Evolutionary conservation across 805 yeast species (phyloP), one percentile per base, ranked within the genome.

Genomic region (Metschnikowia reukaufii): DNA sequence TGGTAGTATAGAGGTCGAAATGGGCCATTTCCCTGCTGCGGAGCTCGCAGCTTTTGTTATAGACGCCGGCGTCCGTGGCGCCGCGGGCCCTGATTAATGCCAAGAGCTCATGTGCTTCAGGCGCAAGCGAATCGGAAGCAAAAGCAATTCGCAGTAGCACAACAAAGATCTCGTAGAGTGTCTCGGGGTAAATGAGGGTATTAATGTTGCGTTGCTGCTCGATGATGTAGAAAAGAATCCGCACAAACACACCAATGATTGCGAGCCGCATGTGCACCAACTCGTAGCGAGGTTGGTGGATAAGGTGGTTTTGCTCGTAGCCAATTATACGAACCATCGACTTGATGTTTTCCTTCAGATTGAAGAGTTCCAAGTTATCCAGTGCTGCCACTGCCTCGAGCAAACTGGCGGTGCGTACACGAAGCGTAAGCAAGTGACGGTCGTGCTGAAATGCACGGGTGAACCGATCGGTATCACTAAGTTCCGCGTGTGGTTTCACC

Each of bases 111-210:
- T 61, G 58, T 3, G 76, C 76, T 29, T 71, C 68, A 1, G 57
- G 46, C 2, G 72, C 59, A 3, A 77, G 61, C n/a, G 72, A 66
- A 29, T 70, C 75, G 6, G 74, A 62, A 13, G 78, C 74, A 54
- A 78, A 78, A 4, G 84, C 77, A 4, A 81, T 70, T 47, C 83
- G 61, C 70, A 80, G 74, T 16, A 82, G 59, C 2, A 76, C 69
- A 12, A 80, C 78, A 41, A 76, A 67, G 30, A 82, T 57, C 51
- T 79, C 83, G 42, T 66, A 63, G 45, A 72, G 59, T 1, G 74
- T 66, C 44, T 72, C 76, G 4, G 74, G 68, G 51, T 64, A 68
- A 21, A 72, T 65, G 31, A 74, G 60, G 16, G 61, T 59, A 31
- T 62, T 65, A 37, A 69, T 51, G 25, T 63, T 63, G 17, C 57